These are phyloP conservation scores for Amoeboaphelidium occidentale DNA, from an alignment of 371 early-diverging fungal genomes.

Conservation along the genomic window DNA sequence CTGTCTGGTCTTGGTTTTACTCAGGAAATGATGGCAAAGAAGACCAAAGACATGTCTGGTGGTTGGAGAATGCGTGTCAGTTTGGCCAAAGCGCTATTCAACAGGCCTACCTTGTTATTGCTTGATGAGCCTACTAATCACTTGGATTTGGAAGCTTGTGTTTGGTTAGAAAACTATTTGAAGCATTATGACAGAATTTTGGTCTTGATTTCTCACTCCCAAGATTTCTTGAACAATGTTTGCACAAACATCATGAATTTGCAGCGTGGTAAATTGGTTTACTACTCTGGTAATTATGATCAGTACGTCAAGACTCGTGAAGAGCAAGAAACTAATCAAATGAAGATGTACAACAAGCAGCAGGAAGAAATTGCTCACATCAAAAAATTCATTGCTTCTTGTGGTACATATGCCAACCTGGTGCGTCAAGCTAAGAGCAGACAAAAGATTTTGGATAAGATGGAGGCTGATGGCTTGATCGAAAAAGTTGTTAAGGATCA, in stretches of 20 bases:
- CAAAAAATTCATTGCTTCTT: slow-evolving; percentile 93
- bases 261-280: slow-evolving; percentile 36
- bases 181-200: slow-evolving; percentile 78
- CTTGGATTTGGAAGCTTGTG: slow-evolving; percentile 88
- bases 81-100: slow-evolving; percentile 86
- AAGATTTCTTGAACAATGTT: slow-evolving; percentile 92
- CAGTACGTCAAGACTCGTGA: slow-evolving; percentile 75
- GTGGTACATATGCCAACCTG: slow-evolving; percentile 96
- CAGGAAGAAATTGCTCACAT: slow-evolving; percentile 95
- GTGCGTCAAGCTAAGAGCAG: slow-evolving; percentile 94
- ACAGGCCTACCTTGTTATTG: slow-evolving; percentile 79
- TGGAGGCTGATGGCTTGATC: slow-evolving; percentile 90
- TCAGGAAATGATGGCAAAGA: slow-evolving; percentile 50
- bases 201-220: slow-evolving; percentile 91
- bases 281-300: slow-evolving; percentile 97
- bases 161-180: slow-evolving; percentile 94
- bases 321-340: slow-evolving; percentile 68
- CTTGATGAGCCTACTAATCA: slow-evolving; percentile 97
- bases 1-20: slow-evolving; percentile 87
- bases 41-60: slow-evolving; percentile 89
- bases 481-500: slow-evolving; percentile 46
- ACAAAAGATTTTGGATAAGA: slow-evolving; percentile 97
- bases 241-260: slow-evolving; percentile 87
- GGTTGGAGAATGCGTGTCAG: slow-evolving; percentile 99
- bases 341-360: slow-evolving; percentile 92